Base-by-base conservation (phyloP, 805 yeast species). In the Hanseniaspora vineae region DNA sequence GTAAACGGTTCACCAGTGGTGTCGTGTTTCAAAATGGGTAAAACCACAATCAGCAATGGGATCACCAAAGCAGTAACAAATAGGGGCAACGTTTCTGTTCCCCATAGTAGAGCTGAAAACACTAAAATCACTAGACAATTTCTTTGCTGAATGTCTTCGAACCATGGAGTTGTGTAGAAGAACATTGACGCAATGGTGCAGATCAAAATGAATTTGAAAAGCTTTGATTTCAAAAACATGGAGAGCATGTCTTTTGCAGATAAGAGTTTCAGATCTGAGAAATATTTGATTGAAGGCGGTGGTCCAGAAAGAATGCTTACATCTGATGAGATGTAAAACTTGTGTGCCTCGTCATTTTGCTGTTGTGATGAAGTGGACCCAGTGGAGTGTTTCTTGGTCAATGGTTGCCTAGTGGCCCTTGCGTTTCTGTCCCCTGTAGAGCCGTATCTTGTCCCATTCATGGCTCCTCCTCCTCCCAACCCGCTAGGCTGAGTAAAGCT, bases 61-160 rank as follows among this genome's bases (percentile, higher is more conserved):
- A 92, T 76, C 35, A 86, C 57, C 49, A 90, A 63, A 0, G 97
- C 82, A 1, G 98, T 90, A 14, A 84, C 94, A 65, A 86, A 92
- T 42, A 90, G 68, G 6, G 97, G 97, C 53, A 90, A 78, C 0
- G 96, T 78, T 59, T 88, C 97, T 2, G 97, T 85, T 0, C 97
- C 97, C 98, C 97, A 90, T 23, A 89, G 68, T 45, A 89, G 59
- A 0, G 97, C 88, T 1, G 95, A 81, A 55, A 85, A 77, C 3
- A 84, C 72, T 43, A 92, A 71, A 5, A 90, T 68, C 0, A 97
- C 95, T 60, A 90, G 74, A 66, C 98, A 87, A 57, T 87, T 78
- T 51, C 67, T 73, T 58, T 81, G 84, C 54, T 82, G 84, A 6
- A 66, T 69, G 53, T 77, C 78, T 23, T 73, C 72, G 9, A 56